Percentiles rank a stretch among this genome's conserved stretches.
phyloP scores from a whole-genome alignment of 2,329 filamentous ascomycete genomes.

The Corinectria fuckeliana region DNA sequence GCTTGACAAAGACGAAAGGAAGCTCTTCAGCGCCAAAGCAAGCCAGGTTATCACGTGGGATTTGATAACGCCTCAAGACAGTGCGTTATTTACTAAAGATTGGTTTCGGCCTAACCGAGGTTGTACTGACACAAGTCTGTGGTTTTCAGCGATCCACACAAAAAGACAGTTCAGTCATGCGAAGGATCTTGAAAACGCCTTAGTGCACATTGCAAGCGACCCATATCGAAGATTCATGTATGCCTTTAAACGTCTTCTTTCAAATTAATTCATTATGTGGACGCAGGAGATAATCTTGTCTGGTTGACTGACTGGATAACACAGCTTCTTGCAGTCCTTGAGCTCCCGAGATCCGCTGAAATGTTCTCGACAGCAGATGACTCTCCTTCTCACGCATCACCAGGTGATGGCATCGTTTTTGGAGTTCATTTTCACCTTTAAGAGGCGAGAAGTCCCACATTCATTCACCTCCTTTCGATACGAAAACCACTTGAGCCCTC shows the following conservation, averaged over 20 bases:
- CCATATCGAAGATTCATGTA: conserved; percentile 14
- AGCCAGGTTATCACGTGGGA: conserved; percentile 2
- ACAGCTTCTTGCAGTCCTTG: conserved; percentile 1
- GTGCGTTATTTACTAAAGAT: not conserved
- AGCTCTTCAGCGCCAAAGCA: not conserved
- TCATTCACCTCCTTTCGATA: conserved; percentile 4
- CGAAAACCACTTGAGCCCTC: not conserved
- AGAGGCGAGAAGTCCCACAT: not conserved
- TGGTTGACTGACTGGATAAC: not conserved
- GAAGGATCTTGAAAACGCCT: not conserved
- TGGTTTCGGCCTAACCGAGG: not conserved
- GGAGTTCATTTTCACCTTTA: conserved; percentile 10
- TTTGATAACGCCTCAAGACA: not conserved
- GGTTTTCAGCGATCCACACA: not conserved
- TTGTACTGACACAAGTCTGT: not conserved
- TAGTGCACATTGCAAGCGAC: not conserved
- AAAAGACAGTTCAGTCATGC: not conserved
- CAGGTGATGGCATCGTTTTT: conserved; percentile 16
- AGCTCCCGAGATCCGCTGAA: not conserved
- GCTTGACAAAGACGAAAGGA: not conserved
- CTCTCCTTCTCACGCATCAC: conserved; percentile 1
- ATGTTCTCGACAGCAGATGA: conserved; percentile 9
- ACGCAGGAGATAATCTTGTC: not conserved
- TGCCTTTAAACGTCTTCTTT: not conserved
- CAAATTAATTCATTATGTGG: not conserved